A percentile compares a stretch with the other conserved stretches of the same genome.
Conservation (phyloP, 1,139 yeast species). For the Zhuliangozyma parablackwelliae region DNA sequence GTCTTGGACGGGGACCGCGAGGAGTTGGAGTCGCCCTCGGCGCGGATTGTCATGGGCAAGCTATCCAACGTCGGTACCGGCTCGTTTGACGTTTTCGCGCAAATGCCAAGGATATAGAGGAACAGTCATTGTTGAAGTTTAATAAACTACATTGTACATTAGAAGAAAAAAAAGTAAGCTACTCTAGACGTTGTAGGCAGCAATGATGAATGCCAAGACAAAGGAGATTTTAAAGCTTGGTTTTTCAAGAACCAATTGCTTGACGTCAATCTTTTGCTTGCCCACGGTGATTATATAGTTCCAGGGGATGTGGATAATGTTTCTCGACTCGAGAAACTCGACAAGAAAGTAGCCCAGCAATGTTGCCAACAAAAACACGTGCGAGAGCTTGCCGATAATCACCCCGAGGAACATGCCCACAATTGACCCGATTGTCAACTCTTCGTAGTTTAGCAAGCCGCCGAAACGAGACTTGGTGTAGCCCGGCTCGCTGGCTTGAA, state of each 20-base stretch:
- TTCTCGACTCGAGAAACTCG: constrained; percentile 59
- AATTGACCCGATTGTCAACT: constrained; percentile 64
- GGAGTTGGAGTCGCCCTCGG: constrained; percentile 85
- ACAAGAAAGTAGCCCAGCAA: constrained; percentile 48
- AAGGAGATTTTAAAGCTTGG: constrained; percentile 66
- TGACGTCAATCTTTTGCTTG: constrained; percentile 42
- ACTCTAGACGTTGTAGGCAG: constrained; percentile 53
- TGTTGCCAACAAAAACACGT: constrained; percentile 50
- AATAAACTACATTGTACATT: not conserved
- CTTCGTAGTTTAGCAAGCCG: constrained; percentile 53
- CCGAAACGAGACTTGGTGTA: constrained; percentile 21
- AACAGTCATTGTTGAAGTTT: not conserved
- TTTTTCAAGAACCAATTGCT: constrained; percentile 52
- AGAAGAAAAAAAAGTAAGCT: not conserved
- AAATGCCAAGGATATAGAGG: constrained; percentile 28
- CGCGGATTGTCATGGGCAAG: constrained; percentile 92
- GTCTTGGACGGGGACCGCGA: constrained; percentile 91
- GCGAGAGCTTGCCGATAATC: constrained; percentile 61
- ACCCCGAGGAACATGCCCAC: constrained; percentile 62
- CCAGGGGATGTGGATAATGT: constrained; percentile 51
- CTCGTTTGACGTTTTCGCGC: constrained; percentile 80
- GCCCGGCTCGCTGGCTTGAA: constrained; percentile 2
- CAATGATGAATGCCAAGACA: constrained; percentile 53
- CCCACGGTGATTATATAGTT: constrained; percentile 43
- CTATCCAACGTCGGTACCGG: constrained; percentile 94